These are phyloP conservation scores for Russula sp. DNA, from an alignment of 768 basidiomycete genomes.

Conservation along the genomic window DNA sequence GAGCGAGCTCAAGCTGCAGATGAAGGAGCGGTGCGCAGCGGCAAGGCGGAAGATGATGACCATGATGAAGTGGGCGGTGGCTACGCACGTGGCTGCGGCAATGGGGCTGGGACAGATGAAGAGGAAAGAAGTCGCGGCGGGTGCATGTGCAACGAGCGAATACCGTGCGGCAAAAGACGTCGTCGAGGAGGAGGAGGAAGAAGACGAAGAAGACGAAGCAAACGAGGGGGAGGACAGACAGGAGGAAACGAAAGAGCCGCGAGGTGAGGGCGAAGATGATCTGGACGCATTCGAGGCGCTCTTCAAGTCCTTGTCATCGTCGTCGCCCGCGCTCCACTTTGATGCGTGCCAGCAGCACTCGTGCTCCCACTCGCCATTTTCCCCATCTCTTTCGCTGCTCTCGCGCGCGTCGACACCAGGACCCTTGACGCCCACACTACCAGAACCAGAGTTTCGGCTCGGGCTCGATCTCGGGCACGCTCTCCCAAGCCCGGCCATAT, in stretches of 20 bases:
- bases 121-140: background rate
- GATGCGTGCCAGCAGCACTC: background rate
- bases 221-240: background rate
- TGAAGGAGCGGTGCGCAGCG: background rate
- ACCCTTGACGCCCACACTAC: background rate
- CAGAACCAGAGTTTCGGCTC: background rate
- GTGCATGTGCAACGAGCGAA: background rate
- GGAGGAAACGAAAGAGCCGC: background rate
- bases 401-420: background rate
- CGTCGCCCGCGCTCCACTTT: background rate
- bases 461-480: background rate
- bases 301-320: background rate
- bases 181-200: background rate
- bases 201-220: slow-evolving; percentile 2
- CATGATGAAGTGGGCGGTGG: background rate
- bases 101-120: background rate
- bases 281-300: background rate
- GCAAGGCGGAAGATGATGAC: too few species aligned
- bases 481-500: slow-evolving; percentile 4
- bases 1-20: slow-evolving; percentile 3
- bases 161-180: background rate
- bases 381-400: background rate
- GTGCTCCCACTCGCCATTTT: background rate
- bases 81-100: background rate
- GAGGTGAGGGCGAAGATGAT: background rate